Conservation (phyloP, 1,139 yeast species). For the Taphrina sp. region DNA sequence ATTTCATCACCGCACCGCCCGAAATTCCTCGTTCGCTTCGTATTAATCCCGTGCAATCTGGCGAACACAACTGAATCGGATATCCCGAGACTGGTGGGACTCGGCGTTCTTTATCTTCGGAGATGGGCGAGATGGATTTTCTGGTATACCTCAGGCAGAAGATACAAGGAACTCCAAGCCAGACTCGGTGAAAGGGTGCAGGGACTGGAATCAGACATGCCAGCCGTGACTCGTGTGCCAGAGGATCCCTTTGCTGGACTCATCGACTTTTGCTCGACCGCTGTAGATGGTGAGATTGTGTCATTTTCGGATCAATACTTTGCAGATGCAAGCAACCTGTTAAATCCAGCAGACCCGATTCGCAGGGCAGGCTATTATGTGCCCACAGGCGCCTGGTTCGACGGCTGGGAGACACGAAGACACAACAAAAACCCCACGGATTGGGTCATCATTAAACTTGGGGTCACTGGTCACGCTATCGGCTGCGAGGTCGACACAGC, state of each 20-base stretch:
- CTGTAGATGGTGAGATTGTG: conserved; percentile 72
- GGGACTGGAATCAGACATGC: too few species aligned
- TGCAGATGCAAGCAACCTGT: conserved; percentile 86
- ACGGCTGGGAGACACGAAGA: conserved; percentile 85
- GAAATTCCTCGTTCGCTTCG: too few species aligned
- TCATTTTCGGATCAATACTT: conserved; percentile 86
- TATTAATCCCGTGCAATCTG: too few species aligned
- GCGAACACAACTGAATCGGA: too few species aligned
- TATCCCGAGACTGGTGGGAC: too few species aligned
- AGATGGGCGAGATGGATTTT: too few species aligned
- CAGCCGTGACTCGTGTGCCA: conserved; percentile 15
- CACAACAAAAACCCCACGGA: conserved; percentile 82
- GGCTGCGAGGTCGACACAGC: conserved; percentile 93
- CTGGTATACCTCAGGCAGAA: too few species aligned
- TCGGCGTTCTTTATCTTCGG: too few species aligned
- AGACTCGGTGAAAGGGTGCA: too few species aligned
- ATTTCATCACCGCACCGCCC: too few species aligned
- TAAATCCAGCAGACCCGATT: conserved; percentile 74
- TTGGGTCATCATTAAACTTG: conserved; percentile 78
- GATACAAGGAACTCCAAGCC: too few species aligned
- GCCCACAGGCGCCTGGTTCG: conserved; percentile 36
- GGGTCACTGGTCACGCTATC: conserved; percentile 75
- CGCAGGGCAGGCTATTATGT: conserved; percentile 44
- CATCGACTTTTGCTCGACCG: conserved; percentile 72
- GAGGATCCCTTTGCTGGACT: conserved; percentile 15